phyloP scores from a whole-genome alignment of 2,329 filamentous ascomycete genomes.

The Clarireedia homoeocarpa region DNA sequence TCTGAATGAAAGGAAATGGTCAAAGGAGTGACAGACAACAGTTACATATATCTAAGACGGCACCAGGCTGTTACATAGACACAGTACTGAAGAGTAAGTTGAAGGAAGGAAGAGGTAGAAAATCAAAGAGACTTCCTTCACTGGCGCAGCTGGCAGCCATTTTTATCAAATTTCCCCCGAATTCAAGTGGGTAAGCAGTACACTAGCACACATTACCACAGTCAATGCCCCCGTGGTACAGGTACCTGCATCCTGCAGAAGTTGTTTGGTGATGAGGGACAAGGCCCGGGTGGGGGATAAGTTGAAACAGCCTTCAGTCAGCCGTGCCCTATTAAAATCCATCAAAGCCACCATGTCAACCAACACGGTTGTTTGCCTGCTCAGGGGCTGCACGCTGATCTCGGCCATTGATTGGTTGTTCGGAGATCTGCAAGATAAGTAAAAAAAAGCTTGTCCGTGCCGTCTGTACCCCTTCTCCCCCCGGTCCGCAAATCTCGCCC shows the following conservation, averaged over 20 bases:
- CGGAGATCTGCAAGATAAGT: too few species aligned
- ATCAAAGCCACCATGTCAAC: too few species aligned
- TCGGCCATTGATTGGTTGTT: too few species aligned
- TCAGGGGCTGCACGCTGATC: too few species aligned
- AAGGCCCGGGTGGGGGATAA: not conserved
- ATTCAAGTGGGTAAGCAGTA: not conserved
- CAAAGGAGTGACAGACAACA: not conserved
- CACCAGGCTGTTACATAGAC: not conserved
- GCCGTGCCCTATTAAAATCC: too few species aligned
- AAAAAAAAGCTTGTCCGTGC: too few species aligned
- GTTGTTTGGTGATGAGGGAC: not conserved
- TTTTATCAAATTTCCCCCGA: slow-evolving; percentile 1
- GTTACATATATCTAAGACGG: slow-evolving; percentile 3
- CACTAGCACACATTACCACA: not conserved
- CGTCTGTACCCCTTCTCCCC: too few species aligned
- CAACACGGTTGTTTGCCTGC: too few species aligned
- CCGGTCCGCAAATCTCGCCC: too few species aligned
- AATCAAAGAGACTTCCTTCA: not conserved
- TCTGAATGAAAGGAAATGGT: not conserved
- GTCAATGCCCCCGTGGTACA: not conserved
- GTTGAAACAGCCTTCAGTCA: not conserved
- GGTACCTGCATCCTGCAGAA: not conserved
- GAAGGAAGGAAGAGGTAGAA: not conserved
- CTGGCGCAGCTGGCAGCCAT: slow-evolving; percentile 2
- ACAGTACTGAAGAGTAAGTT: not conserved